These are phyloP conservation scores for Leucogyrophana mollusca DNA, from an alignment of 768 basidiomycete species.

Conservation along the genomic window DNA sequence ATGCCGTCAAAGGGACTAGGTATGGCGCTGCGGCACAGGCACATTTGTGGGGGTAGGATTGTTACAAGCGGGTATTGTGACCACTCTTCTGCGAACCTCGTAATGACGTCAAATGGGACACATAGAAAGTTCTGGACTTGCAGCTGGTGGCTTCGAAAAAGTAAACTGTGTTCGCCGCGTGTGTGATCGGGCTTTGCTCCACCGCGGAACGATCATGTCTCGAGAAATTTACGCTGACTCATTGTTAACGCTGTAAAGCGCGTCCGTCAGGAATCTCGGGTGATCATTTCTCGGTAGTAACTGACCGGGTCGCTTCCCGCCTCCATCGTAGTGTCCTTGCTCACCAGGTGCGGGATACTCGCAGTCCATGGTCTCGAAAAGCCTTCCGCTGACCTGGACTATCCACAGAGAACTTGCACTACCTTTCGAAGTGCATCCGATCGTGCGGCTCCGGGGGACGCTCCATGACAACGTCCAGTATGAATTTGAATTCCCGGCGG, in stretches of 20 bases:
- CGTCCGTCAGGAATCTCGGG: no score
- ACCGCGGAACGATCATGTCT: background rate
- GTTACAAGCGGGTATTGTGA: background rate
- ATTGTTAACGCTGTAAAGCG: no score
- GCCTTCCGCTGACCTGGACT: conserved; percentile 50
- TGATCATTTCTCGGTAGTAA: background rate
- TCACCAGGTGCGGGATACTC: conserved; percentile 88
- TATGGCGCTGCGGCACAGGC: conserved; percentile 25
- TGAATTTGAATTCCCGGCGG: no score
- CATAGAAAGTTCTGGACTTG: background rate
- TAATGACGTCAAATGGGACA: background rate
- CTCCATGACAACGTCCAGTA: no score
- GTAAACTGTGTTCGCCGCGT: no score
- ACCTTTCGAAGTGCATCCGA: no score
- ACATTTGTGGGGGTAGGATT: conserved; percentile 35
- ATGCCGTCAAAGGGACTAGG: conserved; percentile 38
- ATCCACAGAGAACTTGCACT: no score
- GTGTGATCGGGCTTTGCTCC: background rate
- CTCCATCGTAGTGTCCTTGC: background rate
- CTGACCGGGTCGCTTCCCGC: conserved; percentile 1
- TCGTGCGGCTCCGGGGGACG: no score
- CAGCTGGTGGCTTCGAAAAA: no score
- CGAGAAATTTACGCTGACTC: no score
- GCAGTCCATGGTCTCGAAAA: conserved; percentile 80
- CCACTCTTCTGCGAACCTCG: background rate